Percentiles rank a stretch among this genome's conserved stretches.
phyloP scores from a whole-genome alignment of 2,329 filamentous ascomycete genomes.

The Penicillium hordei region DNA sequence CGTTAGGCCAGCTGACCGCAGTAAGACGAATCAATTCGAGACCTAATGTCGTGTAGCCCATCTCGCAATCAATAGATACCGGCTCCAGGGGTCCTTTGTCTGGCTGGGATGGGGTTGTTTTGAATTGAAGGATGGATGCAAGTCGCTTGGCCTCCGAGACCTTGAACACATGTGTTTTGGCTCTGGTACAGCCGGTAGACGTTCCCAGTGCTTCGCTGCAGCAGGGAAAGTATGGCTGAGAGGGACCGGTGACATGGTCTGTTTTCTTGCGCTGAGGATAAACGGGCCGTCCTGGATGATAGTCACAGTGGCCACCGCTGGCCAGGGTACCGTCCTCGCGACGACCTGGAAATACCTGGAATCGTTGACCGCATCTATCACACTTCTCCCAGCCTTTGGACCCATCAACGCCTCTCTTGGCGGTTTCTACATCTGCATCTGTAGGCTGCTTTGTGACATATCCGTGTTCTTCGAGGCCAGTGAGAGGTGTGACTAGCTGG shows the following conservation, averaged over 20 bases:
- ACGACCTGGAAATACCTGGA: conserved; percentile 88
- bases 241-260: conserved; percentile 56
- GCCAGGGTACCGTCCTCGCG: conserved; percentile 73
- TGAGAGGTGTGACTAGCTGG: conserved; percentile 63
- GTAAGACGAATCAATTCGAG: conserved; percentile 89
- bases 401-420: conserved; percentile 63
- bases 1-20: conserved; percentile 80
- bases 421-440: conserved; percentile 63
- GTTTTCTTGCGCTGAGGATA: conserved; percentile 56
- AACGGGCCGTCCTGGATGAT: conserved; percentile 74
- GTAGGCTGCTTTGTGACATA: conserved; percentile 72
- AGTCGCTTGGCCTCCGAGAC: conserved; percentile 72
- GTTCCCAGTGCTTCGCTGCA: conserved; percentile 75
- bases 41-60: conserved; percentile 89
- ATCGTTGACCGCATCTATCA: conserved; percentile 80
- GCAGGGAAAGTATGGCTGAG: conserved; percentile 69
- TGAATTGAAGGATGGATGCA: conserved; percentile 76
- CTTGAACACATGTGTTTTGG: conserved; percentile 82
- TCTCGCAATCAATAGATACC: conserved; percentile 92
- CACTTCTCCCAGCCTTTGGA: conserved; percentile 82
- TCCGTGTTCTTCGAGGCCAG: conserved; percentile 64
- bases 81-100: conserved; percentile 39
- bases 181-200: conserved; percentile 69
- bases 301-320: conserved; percentile 72
- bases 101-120: conserved; percentile 62